A percentile compares a stretch with the other conserved stretches of the same genome.
Evolutionary conservation across 2,329 filamentous ascomycete genomes (phyloP).

Genomic region (Arthroderma sp.): DNA sequence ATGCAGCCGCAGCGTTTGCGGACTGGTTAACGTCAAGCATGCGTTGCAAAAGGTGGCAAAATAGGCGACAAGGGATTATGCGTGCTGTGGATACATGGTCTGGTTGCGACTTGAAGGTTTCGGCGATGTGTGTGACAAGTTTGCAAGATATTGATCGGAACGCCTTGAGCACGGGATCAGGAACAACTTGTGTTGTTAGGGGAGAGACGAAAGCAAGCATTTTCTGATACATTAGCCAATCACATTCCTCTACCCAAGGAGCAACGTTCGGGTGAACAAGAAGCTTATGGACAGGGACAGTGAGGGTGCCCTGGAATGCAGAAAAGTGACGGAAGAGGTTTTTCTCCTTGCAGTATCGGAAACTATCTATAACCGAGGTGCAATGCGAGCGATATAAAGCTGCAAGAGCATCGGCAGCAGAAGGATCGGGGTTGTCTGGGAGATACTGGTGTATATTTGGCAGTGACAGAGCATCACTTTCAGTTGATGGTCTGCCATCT

Average conservation of each 20-base stretch:
- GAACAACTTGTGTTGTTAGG: conserved; percentile 83
- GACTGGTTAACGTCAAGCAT: conserved; percentile 85
- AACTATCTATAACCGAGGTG: conserved; percentile 87
- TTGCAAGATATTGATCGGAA: conserved; percentile 74
- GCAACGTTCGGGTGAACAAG: conserved; percentile 70
- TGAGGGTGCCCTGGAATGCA: conserved; percentile 90
- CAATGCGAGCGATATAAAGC: conserved; percentile 90
- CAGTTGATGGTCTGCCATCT: conserved; percentile 31
- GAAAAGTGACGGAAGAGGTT: conserved; percentile 91
- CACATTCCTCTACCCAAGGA: conserved; percentile 89
- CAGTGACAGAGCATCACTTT: conserved; percentile 62
- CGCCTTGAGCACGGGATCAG: conserved; percentile 74
- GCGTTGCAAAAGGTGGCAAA: conserved; percentile 73
- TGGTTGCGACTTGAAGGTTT: conserved; percentile 75
- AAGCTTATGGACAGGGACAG: conserved; percentile 89
- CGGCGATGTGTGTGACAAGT: conserved; percentile 68
- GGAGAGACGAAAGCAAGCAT: conserved; percentile 87
- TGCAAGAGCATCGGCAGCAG: conserved; percentile 72
- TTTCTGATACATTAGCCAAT: conserved; percentile 90
- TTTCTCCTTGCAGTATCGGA: conserved; percentile 92
- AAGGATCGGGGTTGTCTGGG: conserved; percentile 67
- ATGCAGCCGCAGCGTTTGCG: conserved; percentile 85
- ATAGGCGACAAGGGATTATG: conserved; percentile 75
- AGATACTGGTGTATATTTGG: conserved; percentile 77
- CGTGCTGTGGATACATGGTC: conserved; percentile 77